Percentiles rank a stretch among this genome's conserved stretches.
Conservation (phyloP, 805 yeast genomes). For the Candida loeiensis region DNA sequence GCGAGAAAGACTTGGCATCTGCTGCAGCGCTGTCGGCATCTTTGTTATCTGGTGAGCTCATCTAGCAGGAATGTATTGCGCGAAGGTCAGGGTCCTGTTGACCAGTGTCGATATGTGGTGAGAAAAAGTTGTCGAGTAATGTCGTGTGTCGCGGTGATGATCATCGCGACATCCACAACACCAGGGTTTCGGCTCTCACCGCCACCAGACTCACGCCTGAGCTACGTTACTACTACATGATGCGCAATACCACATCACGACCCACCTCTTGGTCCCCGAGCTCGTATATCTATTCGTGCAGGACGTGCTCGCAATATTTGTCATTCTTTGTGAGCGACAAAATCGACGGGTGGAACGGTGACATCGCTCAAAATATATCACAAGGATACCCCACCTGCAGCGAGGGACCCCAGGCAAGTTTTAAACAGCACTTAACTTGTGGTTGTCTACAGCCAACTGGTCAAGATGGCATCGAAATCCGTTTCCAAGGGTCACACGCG, state of each 20-base stretch:
- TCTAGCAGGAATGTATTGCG: not conserved
- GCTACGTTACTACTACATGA: too few relatives aligned
- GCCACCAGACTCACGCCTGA: not conserved
- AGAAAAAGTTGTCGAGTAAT: constrained; percentile 4
- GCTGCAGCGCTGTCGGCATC: constrained; percentile 1
- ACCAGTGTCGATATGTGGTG: constrained; percentile 1
- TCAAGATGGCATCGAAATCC: too few relatives aligned
- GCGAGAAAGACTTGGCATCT: constrained; percentile 25
- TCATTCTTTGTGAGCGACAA: too few relatives aligned
- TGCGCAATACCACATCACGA: not conserved
- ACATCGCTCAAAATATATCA: too few relatives aligned
- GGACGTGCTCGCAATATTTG: too few relatives aligned
- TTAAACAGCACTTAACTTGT: too few relatives aligned
- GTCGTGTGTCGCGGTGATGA: constrained; percentile 5
- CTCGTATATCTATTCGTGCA: too few relatives aligned
- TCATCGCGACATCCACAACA: constrained; percentile 1
- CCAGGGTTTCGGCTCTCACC: not conserved
- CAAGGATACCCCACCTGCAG: too few relatives aligned
- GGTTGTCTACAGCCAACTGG: too few relatives aligned
- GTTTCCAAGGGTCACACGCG: too few relatives aligned
- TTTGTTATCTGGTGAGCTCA: constrained; percentile 2
- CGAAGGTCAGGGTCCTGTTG: not conserved
- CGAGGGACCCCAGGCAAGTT: too few relatives aligned
- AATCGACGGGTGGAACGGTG: too few relatives aligned
- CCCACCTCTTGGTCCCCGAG: not conserved